Evolutionary conservation across 1,284 basidiomycete species (phyloP), one percentile per base, ranked within the genome.

Genomic region (Marasmius fiardii): DNA sequence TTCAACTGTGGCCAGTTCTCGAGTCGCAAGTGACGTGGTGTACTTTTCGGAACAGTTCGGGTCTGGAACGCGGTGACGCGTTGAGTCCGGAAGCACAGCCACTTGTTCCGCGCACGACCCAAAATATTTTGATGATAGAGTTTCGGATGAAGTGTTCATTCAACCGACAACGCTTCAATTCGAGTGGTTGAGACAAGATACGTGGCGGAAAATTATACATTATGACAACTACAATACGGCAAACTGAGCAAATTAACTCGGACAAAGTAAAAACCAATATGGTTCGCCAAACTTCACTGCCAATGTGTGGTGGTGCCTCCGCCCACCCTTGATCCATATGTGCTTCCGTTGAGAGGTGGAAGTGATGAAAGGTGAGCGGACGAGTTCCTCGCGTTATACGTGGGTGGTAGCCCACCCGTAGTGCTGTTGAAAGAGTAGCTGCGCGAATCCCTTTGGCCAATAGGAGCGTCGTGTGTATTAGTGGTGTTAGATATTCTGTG

Each of bases 401-500:
- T 41, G 39, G 20, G 39, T 41, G 39, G 39, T 41, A 41, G 7
- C 7, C n/a, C 20, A 18, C 11, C 7, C 39, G 39, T 14, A 31
- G 10, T 31, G 43, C 18, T 44, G 12, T 26, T 49, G 26, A 33
- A 31, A 49, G 47, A 26, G 20, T 26, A 49, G n/a, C 14, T 12
- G 6, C 28, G 47, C 1, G 47, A 20, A 26, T 33, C 28, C n/a
- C 26, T 3, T 14, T 26, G 31, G n/a, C 47, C 28, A 31, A 31
- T 12, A 16, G 47, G 18, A 49, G 18, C 24, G 5, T 18, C 47
- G 28, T 33, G 26, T 14, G 24, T 49, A 26, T 21, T 37, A 37
- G 50, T n/a, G 20, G n/a, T 31, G 37, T 41, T 43, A 11, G 50
- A 51, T 23, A 26, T 23, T n/a, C 53, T 39, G 44, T 58, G 49